These are phyloP conservation scores for Suillus weaverae DNA, from an alignment of 768 basidiomycete genomes.

Conservation along the genomic window DNA sequence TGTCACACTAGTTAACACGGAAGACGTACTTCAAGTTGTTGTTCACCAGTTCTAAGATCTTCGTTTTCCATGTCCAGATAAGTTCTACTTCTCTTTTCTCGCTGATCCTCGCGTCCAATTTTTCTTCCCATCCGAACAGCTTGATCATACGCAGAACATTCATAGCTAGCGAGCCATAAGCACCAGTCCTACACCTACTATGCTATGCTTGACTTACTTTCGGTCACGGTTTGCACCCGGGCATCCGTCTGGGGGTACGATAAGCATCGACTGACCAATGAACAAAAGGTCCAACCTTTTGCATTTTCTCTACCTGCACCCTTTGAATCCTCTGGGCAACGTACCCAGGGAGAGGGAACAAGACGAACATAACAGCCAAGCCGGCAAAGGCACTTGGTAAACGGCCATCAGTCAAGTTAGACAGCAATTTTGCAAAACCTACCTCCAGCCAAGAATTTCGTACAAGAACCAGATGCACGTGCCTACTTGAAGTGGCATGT, in stretches of 20 bases:
- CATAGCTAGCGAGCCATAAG: constrained; percentile 38
- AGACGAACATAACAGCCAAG: constrained; percentile 48
- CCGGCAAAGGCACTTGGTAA: constrained; percentile 49
- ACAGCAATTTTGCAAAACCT: background rate
- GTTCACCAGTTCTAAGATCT: constrained; percentile 47
- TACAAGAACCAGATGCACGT: constrained; percentile 47
- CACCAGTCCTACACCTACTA: constrained; percentile 3
- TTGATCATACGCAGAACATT: constrained; percentile 68
- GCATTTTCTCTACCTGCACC: constrained; percentile 51
- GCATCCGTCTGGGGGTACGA: constrained; percentile 46
- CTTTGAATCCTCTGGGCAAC: constrained; percentile 48
- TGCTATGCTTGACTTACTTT: constrained; percentile 40
- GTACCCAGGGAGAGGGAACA: constrained; percentile 59
- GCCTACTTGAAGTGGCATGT: constrained; percentile 13
- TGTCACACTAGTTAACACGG: background rate
- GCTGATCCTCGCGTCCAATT: constrained; percentile 51
- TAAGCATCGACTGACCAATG: background rate
- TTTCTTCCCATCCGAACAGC: constrained; percentile 67
- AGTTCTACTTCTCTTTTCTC: constrained; percentile 65
- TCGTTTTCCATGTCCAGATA: constrained; percentile 49
- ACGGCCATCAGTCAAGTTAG: background rate
- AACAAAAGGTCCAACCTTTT: constrained; percentile 32
- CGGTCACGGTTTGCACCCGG: constrained; percentile 60
- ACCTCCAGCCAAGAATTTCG: constrained; percentile 46
- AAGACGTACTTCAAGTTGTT: constrained; percentile 30